Evolutionary conservation across 495 filamentous ascomycete genomes (phyloP), one percentile per base, ranked within the genome.

Genomic region (Lichenothelia convexa): DNA sequence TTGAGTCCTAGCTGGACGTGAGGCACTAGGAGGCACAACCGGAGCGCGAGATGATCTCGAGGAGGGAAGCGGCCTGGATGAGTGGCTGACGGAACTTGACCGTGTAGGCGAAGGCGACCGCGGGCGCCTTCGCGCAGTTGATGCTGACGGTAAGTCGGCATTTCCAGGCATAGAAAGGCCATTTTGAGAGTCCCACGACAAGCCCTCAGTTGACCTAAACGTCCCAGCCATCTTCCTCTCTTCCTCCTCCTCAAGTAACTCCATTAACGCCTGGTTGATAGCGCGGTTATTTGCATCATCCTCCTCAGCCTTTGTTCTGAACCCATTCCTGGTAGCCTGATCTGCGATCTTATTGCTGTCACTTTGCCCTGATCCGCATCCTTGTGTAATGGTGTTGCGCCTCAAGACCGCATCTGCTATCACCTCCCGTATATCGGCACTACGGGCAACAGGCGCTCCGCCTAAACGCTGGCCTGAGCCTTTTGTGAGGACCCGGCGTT

Each of bases 251-350:
- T 86, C 76, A 20, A 91, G 77, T 7, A 95, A 57, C 36, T 95
- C 87, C 58, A 80, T 83, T 18, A 87, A 68, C 0, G 84, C 87
- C 44, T 84, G 71, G 39, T 82, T 66, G 44, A 93, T 93, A n/a
- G 87, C 86, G 15, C 68, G 65, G 31, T 94, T 82, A 42, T 93
- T 87, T 1, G 82, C 87, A 45, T 84, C 77, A 35, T 93, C 85
- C 46, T 89, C 80, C 46, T 91, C 81, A 0, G 81, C 80, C 49
- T 84, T 67, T 0, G 87, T 93, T 26, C 67, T 61, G 61, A 89
- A 84, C 0, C 83, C 81, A 45, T 76, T 78, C 31, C 60, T 56
- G 3, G 70, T 73, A 5, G 79, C 78, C 43, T 77, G 66, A 38
- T 84, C 71, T 2, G 67, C 65, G 2, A 82, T 60, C 23, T 63